phyloP scores from a whole-genome alignment of 768 basidiomycete genomes.

The Hypholoma fasciculare region DNA sequence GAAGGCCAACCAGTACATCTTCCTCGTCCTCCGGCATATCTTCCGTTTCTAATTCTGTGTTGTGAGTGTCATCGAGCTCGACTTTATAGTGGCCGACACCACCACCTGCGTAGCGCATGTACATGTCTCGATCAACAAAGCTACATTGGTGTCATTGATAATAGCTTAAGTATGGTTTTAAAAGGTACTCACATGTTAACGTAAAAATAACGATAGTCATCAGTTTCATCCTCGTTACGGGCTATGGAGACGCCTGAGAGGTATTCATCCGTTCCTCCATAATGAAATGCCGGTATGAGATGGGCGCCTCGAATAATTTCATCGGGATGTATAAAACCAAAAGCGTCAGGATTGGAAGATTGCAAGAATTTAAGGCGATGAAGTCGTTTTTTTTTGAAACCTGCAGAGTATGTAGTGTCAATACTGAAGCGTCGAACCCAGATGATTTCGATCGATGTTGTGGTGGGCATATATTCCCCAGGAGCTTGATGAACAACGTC shows the following conservation, averaged over 20 bases:
- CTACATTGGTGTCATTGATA: slow-evolving; percentile 3
- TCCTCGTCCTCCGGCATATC: too few species aligned
- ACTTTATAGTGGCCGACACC: slow-evolving; percentile 18
- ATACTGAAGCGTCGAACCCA: slow-evolving; percentile 7
- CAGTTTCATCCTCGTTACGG: background rate
- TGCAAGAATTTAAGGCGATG: slow-evolving; percentile 7
- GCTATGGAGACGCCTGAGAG: background rate
- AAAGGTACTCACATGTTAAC: background rate
- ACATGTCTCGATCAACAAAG: slow-evolving; percentile 27
- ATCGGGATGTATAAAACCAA: slow-evolving; percentile 18
- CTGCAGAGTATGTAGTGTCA: background rate
- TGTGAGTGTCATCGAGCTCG: too few species aligned
- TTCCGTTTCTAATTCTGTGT: too few species aligned
- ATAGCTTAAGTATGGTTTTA: background rate
- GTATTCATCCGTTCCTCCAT: background rate
- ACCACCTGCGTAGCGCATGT: slow-evolving; percentile 20
- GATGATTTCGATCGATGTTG: background rate
- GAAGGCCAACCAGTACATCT: too few species aligned
- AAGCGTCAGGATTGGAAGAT: slow-evolving; percentile 2
- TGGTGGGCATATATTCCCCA: background rate
- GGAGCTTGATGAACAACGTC: background rate
- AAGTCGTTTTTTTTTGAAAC: background rate
- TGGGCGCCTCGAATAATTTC: slow-evolving; percentile 13
- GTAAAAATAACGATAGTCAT: slow-evolving; percentile 1
- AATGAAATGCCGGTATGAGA: slow-evolving; percentile 12